phyloP scores from a whole-genome alignment of 164 flowering plant species.

The Hamamelis virginiana region DNA sequence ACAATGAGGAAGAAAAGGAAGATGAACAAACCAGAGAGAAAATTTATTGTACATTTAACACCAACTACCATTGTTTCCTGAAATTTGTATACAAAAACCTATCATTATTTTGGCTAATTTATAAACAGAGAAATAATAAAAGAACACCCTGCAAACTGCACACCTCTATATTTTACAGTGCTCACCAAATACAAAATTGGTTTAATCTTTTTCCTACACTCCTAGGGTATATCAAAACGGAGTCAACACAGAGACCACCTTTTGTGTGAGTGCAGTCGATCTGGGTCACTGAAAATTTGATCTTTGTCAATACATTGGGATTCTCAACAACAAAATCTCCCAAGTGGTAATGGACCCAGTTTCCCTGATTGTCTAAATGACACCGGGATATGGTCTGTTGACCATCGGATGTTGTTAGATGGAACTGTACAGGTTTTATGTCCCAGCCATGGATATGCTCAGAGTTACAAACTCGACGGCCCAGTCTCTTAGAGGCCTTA shows the following conservation, averaged over 20 bases:
- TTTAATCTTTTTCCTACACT: conserved; percentile 23
- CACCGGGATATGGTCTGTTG: conserved; percentile 51
- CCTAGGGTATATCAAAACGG: conserved; percentile 57
- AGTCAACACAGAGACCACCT: conserved; percentile 87
- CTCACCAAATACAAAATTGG: conserved; percentile 7
- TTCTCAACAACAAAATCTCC: conserved; percentile 70
- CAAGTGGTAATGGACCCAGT: conserved; percentile 62
- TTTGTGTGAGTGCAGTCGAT: conserved; percentile 94
- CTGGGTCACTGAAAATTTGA: conserved; percentile 79
- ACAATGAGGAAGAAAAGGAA: too few species aligned
- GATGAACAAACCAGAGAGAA: too few species aligned
- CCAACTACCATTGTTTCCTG: too few species aligned
- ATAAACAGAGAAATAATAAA: too few species aligned
- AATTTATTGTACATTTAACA: too few species aligned
- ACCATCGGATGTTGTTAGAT: conserved; percentile 65
- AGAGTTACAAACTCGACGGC: conserved; percentile 59
- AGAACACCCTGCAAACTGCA: too few species aligned
- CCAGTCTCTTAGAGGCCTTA: conserved; percentile 52
- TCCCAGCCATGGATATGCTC: conserved; percentile 89
- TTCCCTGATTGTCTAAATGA: conserved; percentile 61
- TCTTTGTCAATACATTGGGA: conserved; percentile 35
- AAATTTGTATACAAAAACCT: too few species aligned
- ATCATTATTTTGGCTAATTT: too few species aligned
- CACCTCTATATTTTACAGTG: not conserved
- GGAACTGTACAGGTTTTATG: conserved; percentile 66